phyloP scores from a whole-genome alignment of 345 rosid species.

The Triadica sebifera region DNA sequence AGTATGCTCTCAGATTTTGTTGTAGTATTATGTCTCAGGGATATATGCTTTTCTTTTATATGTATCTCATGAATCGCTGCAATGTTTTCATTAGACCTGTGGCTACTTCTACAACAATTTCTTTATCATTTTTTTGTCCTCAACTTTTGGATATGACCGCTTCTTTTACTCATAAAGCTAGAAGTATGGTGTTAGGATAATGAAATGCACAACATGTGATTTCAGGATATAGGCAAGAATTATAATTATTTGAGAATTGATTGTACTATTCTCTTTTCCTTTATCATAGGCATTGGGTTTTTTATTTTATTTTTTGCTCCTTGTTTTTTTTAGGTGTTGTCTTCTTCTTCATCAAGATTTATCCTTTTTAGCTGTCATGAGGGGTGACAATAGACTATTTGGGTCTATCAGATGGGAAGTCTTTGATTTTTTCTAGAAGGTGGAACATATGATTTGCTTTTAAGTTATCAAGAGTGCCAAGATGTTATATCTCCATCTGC shows the following conservation, averaged over 20 bases:
- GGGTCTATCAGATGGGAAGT: not conserved
- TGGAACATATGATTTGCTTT: not conserved
- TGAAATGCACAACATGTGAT: not conserved
- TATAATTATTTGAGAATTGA: too few relatives aligned
- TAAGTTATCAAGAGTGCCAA: not conserved
- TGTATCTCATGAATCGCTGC: not conserved
- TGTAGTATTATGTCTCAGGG: too few relatives aligned
- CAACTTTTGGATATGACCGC: too few relatives aligned
- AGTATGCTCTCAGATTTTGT: not conserved
- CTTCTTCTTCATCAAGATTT: too few relatives aligned
- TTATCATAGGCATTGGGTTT: not conserved
- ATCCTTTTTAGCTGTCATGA: too few relatives aligned
- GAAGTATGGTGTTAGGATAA: not conserved
- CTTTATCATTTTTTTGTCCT: too few relatives aligned
- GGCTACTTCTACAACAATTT: too few relatives aligned
- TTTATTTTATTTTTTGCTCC: too few relatives aligned
- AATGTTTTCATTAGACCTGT: not conserved
- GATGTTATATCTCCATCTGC: not conserved
- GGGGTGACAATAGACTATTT: too few relatives aligned
- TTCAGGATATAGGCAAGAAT: not conserved
- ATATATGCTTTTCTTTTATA: not conserved
- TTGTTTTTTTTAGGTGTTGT: not conserved
- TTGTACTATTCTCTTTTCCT: not conserved
- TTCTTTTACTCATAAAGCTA: too few relatives aligned
- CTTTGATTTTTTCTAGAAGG: not conserved